Evolutionary conservation across 352 stramenopile species (phyloP).

Genomic region (Phytopythium kandeliae): DNA sequence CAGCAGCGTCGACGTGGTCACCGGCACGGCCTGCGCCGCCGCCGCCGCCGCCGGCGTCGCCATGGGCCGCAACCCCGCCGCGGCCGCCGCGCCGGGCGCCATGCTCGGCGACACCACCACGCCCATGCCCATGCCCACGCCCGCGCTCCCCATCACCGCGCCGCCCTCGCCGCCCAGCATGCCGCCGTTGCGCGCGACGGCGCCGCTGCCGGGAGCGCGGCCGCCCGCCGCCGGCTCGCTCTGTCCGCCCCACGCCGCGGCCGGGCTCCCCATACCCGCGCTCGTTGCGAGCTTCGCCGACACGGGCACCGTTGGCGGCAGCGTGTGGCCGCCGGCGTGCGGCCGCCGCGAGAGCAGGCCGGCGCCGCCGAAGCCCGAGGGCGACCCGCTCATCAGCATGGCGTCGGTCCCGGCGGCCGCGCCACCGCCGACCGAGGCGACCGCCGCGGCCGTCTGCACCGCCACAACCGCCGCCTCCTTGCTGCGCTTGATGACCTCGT

Average conservation of each 20-base stretch:
- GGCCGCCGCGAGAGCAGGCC: slow-evolving; percentile 29
- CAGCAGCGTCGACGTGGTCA: slow-evolving; percentile 74
- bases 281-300: slow-evolving; percentile 7
- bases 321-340: slow-evolving; percentile 20
- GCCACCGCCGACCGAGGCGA: slow-evolving; percentile 44
- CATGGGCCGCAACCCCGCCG: background rate
- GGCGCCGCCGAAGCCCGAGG: slow-evolving; percentile 29
- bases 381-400: slow-evolving; percentile 29
- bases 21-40: slow-evolving; percentile 35
- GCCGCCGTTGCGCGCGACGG: slow-evolving; percentile 4
- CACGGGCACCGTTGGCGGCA: slow-evolving; percentile 9
- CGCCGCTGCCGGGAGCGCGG: background rate
- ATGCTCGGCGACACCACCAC: slow-evolving; percentile 6
- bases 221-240: background rate
- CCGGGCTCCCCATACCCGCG: slow-evolving; percentile 2
- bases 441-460: slow-evolving; percentile 63
- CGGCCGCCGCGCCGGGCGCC: background rate
- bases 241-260: slow-evolving; percentile 1
- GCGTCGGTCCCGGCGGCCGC: slow-evolving; percentile 40
- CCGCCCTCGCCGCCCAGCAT: background rate
- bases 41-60: slow-evolving; percentile 6
- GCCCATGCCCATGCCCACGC: slow-evolving; percentile 5
- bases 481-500: slow-evolving; percentile 85
- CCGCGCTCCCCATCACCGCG: slow-evolving; percentile 4
- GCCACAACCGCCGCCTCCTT: slow-evolving; percentile 72